Conservation (phyloP, 2,329 filamentous ascomycete species). For the Coniochaeta pulveracea region DNA sequence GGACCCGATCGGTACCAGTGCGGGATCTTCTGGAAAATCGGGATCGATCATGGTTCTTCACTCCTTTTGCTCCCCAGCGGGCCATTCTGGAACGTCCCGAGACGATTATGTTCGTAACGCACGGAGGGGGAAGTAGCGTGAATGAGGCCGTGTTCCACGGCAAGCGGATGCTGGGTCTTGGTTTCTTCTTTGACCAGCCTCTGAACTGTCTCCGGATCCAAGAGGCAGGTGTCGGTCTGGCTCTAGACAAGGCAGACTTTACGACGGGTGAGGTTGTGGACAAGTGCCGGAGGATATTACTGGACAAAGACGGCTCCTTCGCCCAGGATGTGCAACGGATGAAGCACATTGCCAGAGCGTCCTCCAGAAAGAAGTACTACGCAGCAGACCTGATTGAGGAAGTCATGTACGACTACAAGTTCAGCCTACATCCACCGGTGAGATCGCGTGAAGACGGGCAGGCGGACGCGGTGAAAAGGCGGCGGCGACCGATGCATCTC, state of each 20-base stretch:
- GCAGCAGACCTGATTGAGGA: conserved; percentile 30
- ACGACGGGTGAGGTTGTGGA: conserved; percentile 18
- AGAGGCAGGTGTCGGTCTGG: conserved; percentile 20
- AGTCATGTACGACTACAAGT: conserved; percentile 21
- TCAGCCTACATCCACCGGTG: not conserved
- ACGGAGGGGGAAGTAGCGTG: conserved; percentile 27
- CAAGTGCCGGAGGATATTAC: conserved; percentile 16
- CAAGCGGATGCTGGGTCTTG: conserved; percentile 21
- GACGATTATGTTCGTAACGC: conserved; percentile 25
- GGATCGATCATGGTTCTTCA: conserved; percentile 16
- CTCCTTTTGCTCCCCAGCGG: conserved; percentile 26
- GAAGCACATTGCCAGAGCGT: conserved; percentile 24
- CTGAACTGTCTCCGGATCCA: conserved; percentile 23
- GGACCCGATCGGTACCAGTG: conserved; percentile 2
- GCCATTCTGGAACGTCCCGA: conserved; percentile 23
- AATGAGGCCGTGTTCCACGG: conserved; percentile 29
- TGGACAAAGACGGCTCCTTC: conserved; percentile 18
- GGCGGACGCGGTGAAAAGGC: not conserved
- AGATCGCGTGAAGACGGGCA: not conserved
- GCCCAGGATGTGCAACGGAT: conserved; percentile 22
- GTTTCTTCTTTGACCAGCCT: conserved; percentile 29
- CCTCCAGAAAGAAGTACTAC: conserved; percentile 22
- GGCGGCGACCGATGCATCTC: conserved; percentile 25
- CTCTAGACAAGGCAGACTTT: conserved; percentile 25
- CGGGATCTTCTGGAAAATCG: conserved; percentile 18